phyloP scores from a whole-genome alignment of 1,284 basidiomycete species.

The Dichomitus squalens region DNA sequence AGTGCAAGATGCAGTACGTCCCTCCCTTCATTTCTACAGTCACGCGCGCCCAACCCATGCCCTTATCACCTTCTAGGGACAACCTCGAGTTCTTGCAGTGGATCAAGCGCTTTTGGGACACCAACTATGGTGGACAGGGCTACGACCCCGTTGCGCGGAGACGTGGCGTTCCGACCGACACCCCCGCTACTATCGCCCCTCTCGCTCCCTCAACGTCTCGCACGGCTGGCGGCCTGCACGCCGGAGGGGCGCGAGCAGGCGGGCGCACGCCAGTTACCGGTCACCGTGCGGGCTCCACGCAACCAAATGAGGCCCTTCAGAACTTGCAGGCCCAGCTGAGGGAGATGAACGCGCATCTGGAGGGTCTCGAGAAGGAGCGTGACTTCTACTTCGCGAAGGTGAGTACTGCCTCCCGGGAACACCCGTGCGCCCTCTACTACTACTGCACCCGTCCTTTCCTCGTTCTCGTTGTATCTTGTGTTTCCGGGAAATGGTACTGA shows the following conservation, averaged over 20 bases:
- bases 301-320: slow-evolving; percentile 62
- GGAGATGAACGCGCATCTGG: slow-evolving; percentile 83
- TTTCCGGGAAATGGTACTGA: background rate
- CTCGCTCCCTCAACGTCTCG: slow-evolving; percentile 39
- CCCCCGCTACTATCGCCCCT: slow-evolving; percentile 79
- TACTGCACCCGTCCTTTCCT: too few relatives aligned
- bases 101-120: slow-evolving; percentile 96
- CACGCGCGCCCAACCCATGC: slow-evolving; percentile 7
- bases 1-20: slow-evolving; percentile 98
- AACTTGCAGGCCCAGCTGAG: slow-evolving; percentile 77
- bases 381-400: slow-evolving; percentile 99
- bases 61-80: slow-evolving; percentile 56
- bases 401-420: slow-evolving; percentile 24
- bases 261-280: slow-evolving; percentile 73
- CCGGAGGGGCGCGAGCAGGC: slow-evolving; percentile 49
- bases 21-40: slow-evolving; percentile 23
- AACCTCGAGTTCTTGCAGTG: slow-evolving; percentile 99
- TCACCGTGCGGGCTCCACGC: slow-evolving; percentile 60
- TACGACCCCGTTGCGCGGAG: slow-evolving; percentile 90
- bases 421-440: background rate
- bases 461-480: background rate
- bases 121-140: slow-evolving; percentile 84
- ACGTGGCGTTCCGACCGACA: slow-evolving; percentile 72
- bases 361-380: slow-evolving; percentile 91
- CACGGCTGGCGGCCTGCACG: slow-evolving; percentile 38